Percentiles rank a stretch among this genome's conserved stretches.
phyloP scores from a whole-genome alignment of 306 rosid genomes.

The Prunus kanzakura region DNA sequence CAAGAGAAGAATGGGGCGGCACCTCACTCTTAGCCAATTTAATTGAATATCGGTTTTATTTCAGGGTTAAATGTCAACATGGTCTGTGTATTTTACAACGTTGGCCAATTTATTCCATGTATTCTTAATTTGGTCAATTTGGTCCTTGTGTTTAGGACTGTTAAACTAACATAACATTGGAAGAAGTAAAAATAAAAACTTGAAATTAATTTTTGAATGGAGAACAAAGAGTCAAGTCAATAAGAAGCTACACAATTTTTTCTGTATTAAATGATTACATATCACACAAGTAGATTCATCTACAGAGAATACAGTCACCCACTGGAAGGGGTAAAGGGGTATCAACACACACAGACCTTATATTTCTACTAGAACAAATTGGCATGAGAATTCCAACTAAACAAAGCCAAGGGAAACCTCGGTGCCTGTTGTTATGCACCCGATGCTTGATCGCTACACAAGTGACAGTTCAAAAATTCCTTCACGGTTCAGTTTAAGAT shows the following conservation, averaged over 20 bases:
- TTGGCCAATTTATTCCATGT: too few species aligned
- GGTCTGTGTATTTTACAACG: too few species aligned
- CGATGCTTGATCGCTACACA: constrained; percentile 14
- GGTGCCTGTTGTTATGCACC: constrained; percentile 23
- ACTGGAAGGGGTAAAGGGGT: constrained; percentile 16
- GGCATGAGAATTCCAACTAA: constrained; percentile 28
- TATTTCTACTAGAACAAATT: constrained; percentile 23
- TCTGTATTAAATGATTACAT: constrained; percentile 31
- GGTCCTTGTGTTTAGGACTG: too few species aligned
- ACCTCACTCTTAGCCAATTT: too few species aligned
- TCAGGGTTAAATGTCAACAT: too few species aligned
- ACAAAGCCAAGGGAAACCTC: constrained; percentile 14
- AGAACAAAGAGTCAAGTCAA: background rate
- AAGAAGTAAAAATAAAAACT: background rate
- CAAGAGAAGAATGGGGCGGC: background rate
- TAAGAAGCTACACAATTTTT: background rate
- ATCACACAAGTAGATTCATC: constrained; percentile 39
- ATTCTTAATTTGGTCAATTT: too few species aligned
- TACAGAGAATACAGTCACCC: constrained; percentile 38
- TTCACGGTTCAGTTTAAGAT: constrained; percentile 17
- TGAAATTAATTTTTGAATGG: too few species aligned
- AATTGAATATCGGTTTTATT: too few species aligned
- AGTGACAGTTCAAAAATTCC: constrained; percentile 12
- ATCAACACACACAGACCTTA: constrained; percentile 23
- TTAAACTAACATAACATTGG: background rate